Evolutionary conservation across 768 basidiomycete species (phyloP), one percentile per base, ranked within the genome.

Genomic region (Pleurotus platypus): DNA sequence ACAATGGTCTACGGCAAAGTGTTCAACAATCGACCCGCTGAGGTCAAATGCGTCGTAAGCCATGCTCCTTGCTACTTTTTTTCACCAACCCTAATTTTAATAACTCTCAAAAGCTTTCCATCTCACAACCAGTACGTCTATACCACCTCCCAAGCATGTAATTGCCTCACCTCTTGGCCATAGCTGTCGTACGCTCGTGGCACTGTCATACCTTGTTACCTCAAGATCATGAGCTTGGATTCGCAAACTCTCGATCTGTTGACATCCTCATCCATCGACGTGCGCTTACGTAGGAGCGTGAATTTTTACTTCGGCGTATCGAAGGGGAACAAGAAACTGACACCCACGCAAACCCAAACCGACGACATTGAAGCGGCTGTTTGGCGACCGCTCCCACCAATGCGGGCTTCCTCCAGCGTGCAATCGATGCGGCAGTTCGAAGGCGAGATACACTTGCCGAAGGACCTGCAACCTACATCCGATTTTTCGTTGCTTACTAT

Each of bases 381-480:
- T n/a, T 50, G 53, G 47, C 30, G 46, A 20, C 55, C 39, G 5
- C 42, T 45, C n/a, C 42, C n/a, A 45, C 7, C 54, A 50, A 20
- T 22, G 48, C 11, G 43, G 20, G 12, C 13, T 26, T 11, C 24
- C 27, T 9, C 38, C 60, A 47, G 40, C 12, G 11, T 18, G 59
- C 13, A 53, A 60, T 12, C 51, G 45, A 47, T 45, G 42, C 67
- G 67, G 15, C 56, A 46, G 1, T 51, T 74, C 16, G 64, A 67
- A 35, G 73, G 73, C 38, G 73, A 74, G 60, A 68, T 73, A 16
- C 70, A 69, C 18, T 56, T 74, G 2, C 58, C 64, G 18, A 64
- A 66, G 38, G 67, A 72, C 3, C 40, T 71, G 24, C 66, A 64
- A 39, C 64, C 71, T 27, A 68, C 71, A 15, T 67, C 67, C 26